phyloP scores from a whole-genome alignment of 2,329 filamentous ascomycete species.

The Catunica adiposa region DNA sequence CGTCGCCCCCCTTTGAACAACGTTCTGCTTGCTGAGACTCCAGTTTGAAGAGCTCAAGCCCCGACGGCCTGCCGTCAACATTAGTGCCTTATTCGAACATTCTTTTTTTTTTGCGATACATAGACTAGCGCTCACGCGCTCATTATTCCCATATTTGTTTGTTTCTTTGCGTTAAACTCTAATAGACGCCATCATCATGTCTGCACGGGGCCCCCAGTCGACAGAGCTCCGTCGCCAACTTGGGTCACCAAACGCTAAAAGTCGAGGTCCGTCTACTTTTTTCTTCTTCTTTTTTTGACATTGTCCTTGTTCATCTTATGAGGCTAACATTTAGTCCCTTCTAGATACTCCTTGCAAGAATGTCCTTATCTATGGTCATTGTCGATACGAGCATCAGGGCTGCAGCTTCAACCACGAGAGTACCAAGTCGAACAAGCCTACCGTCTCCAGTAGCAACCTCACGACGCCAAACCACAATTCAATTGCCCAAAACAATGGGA shows the following conservation, averaged over 20 bases:
- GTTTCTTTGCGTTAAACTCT: not conserved
- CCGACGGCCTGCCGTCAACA: too few relatives aligned
- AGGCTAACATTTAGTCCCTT: not conserved
- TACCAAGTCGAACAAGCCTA: slow-evolving; percentile 27
- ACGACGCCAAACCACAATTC: slow-evolving; percentile 12
- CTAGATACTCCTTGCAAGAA: slow-evolving; percentile 75
- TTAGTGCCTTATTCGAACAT: not conserved
- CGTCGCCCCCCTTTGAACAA: not conserved
- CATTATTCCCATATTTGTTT: not conserved
- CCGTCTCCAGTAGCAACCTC: slow-evolving; percentile 1
- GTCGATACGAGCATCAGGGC: slow-evolving; percentile 78
- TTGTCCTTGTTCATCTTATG: not conserved
- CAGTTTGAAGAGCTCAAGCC: not conserved
- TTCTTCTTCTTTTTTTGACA: too few relatives aligned
- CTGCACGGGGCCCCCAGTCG: slow-evolving; percentile 18
- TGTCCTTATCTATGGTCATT: slow-evolving; percentile 83
- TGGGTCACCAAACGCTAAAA: slow-evolving; percentile 40
- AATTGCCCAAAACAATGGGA: slow-evolving; percentile 14
- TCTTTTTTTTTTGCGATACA: not conserved
- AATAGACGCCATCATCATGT: slow-evolving; percentile 3
- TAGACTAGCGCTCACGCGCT: not conserved
- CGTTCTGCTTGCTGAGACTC: not conserved
- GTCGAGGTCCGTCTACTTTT: slow-evolving; percentile 29
- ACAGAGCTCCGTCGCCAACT: slow-evolving; percentile 35
- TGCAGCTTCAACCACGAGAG: slow-evolving; percentile 78